Evolutionary conservation across 352 stramenopile genomes (phyloP).

Genomic region (Nannochloropsis limnetica): DNA sequence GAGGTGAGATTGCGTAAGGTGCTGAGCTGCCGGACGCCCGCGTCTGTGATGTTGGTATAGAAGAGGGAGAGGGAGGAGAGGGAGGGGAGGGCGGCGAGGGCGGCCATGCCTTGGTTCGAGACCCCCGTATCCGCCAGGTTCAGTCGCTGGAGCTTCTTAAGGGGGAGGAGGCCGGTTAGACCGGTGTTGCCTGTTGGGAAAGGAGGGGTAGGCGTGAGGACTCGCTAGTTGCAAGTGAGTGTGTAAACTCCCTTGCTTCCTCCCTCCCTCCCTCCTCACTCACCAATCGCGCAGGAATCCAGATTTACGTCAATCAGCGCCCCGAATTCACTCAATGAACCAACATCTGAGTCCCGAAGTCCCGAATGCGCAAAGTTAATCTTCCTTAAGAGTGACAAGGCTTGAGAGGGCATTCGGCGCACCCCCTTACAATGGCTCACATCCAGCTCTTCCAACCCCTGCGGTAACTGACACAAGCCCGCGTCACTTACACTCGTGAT

Average conservation of each 20-base stretch:
- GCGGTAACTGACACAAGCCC: not conserved
- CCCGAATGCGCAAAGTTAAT: not conserved
- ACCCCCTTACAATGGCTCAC: not conserved
- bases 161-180: not conserved
- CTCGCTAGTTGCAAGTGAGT: not conserved
- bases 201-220: not conserved
- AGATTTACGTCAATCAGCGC: not conserved
- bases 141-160: constrained; percentile 36
- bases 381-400: not conserved
- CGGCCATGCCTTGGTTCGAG: constrained; percentile 40
- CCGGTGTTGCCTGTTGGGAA: not conserved
- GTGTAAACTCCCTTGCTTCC: not conserved
- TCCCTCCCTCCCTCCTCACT: not conserved
- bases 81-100: constrained; percentile 39
- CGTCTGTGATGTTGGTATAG: constrained; percentile 43
- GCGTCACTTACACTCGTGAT: not conserved
- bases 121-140: constrained; percentile 44
- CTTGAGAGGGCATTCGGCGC: not conserved
- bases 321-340: not conserved
- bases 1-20: constrained; percentile 37
- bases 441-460: not conserved
- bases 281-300: not conserved
- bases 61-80: constrained; percentile 42
- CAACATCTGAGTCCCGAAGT: not conserved
- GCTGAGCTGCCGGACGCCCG: constrained; percentile 38